Conservation (phyloP, 768 basidiomycete species). For the Gymnopilus junonius region DNA sequence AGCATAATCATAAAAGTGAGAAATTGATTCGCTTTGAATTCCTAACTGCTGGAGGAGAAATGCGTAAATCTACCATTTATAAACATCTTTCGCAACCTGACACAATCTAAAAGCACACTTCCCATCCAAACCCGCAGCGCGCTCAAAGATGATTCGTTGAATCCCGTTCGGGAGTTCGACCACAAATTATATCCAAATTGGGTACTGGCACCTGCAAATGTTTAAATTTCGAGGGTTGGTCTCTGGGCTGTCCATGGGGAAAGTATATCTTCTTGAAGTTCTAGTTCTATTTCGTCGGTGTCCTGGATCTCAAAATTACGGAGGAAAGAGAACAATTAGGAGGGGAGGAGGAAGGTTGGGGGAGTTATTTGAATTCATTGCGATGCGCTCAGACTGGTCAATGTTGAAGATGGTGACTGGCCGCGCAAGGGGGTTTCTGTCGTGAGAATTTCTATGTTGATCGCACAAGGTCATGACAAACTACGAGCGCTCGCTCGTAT, state of each 20-base stretch:
- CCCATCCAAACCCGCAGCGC: conserved; percentile 25
- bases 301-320: neutral
- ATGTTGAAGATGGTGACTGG: too few species aligned
- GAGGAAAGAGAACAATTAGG: neutral
- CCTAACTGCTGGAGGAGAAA: too few species aligned
- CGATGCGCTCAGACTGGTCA: too few species aligned
- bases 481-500: too few species aligned
- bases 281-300: too few species aligned
- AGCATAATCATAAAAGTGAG: neutral
- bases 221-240: neutral
- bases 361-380: too few species aligned
- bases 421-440: too few species aligned
- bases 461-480: neutral
- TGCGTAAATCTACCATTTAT: conserved; percentile 26
- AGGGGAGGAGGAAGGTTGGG: neutral
- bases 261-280: too few species aligned
- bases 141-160: conserved; percentile 31
- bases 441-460: neutral
- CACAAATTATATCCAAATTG: neutral
- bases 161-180: conserved; percentile 27
- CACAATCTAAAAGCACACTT: conserved; percentile 24
- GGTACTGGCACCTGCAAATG: too few species aligned
- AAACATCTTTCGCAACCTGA: conserved; percentile 28
- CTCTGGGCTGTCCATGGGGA: neutral
- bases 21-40: neutral